These are phyloP conservation scores for Ascochyta fabae DNA, from an alignment of 2,329 filamentous ascomycete species.

Conservation along the genomic window DNA sequence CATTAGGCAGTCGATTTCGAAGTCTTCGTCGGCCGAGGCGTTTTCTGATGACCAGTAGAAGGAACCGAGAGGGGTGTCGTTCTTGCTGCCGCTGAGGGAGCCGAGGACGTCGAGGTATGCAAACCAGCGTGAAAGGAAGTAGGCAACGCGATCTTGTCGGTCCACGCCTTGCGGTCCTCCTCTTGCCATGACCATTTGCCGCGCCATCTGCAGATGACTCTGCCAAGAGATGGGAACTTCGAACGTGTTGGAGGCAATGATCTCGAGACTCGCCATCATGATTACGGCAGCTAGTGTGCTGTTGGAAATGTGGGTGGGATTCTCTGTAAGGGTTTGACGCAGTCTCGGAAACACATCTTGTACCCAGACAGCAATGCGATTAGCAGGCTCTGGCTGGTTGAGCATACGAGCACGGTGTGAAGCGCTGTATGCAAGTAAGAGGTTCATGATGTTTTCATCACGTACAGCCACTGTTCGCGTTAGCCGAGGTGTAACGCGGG, in stretches of 20 bases:
- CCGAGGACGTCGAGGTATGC: conserved; percentile 83
- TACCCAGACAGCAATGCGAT: conserved; percentile 81
- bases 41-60: conserved; percentile 54
- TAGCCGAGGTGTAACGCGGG: conserved; percentile 10
- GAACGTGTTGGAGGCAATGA: conserved; percentile 81
- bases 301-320: conserved; percentile 64
- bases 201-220: conserved; percentile 75
- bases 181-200: conserved; percentile 74
- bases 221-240: conserved; percentile 84
- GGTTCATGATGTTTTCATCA: conserved; percentile 74
- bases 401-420: conserved; percentile 79
- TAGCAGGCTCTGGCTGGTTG: conserved; percentile 74
- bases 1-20: conserved; percentile 79
- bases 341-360: conserved; percentile 78
- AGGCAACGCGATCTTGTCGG: conserved; percentile 62
- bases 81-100: conserved; percentile 66
- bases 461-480: conserved; percentile 65
- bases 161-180: conserved; percentile 63
- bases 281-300: conserved; percentile 80
- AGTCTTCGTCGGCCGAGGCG: conserved; percentile 64
- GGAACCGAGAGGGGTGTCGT: conserved; percentile 50
- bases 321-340: conserved; percentile 66
- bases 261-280: conserved; percentile 83
- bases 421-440: conserved; percentile 83
- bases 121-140: conserved; percentile 83